Evolutionary conservation across 2,329 filamentous ascomycete genomes (phyloP).

Genomic region (Macroventuria anomochaeta): DNA sequence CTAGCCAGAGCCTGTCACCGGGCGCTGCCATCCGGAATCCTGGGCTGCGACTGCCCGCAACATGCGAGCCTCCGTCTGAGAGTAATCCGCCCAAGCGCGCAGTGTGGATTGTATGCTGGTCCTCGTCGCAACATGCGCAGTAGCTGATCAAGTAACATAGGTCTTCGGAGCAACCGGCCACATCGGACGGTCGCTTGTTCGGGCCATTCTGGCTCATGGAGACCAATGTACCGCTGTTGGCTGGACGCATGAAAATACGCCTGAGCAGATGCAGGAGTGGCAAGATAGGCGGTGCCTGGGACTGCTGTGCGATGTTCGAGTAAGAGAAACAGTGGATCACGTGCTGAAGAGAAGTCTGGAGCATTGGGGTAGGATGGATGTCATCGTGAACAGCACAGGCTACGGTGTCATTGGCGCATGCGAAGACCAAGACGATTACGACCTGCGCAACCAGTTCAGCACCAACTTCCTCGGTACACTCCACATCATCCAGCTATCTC

Average conservation of each 20-base stretch:
- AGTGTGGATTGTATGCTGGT: constrained; percentile 80
- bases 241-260: constrained; percentile 76
- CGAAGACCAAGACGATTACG: constrained; percentile 95
- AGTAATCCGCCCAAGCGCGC: constrained; percentile 74
- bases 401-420: constrained; percentile 95
- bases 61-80: constrained; percentile 82
- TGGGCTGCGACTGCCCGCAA: constrained; percentile 72
- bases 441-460: constrained; percentile 94
- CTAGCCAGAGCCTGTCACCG: constrained; percentile 48
- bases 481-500: constrained; percentile 86
- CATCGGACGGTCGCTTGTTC: constrained; percentile 89
- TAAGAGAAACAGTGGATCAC: constrained; percentile 75
- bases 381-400: constrained; percentile 88
- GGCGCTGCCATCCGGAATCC: constrained; percentile 43
- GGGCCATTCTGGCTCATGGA: constrained; percentile 77
- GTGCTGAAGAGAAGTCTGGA: constrained; percentile 74
- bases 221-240: constrained; percentile 89
- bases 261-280: constrained; percentile 73
- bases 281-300: constrained; percentile 73
- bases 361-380: constrained; percentile 81
- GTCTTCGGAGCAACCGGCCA: constrained; percentile 97
- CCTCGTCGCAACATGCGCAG: neutral
- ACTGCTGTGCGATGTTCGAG: constrained; percentile 87
- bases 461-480: constrained; percentile 97
- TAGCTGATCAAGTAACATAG: constrained; percentile 43